Percentiles rank a stretch among this genome's conserved stretches.
Evolutionary conservation across 2,329 filamentous ascomycete genomes (phyloP).

Genomic region (Cytospora piceae): DNA sequence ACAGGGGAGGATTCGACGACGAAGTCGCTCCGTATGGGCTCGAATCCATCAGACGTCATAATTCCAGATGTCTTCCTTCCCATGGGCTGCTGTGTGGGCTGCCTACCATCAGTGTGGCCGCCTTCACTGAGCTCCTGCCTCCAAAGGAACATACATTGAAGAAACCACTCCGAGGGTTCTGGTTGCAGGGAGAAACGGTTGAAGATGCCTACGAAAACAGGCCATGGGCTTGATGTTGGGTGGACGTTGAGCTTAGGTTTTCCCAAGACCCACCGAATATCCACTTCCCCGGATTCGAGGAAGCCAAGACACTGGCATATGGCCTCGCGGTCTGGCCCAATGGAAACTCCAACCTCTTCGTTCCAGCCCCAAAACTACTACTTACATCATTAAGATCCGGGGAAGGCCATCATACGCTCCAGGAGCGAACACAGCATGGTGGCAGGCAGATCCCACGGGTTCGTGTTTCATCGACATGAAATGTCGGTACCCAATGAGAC

Average conservation of each 20-base stretch:
- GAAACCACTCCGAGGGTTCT: neutral
- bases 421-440: neutral
- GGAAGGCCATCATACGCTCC: neutral
- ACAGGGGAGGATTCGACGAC: neutral
- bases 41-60: neutral
- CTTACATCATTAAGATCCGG: no score
- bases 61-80: no score
- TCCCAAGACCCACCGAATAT: neutral
- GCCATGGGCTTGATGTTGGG: neutral
- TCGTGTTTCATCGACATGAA: conserved; percentile 16
- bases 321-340: neutral
- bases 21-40: neutral
- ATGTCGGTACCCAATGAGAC: conserved; percentile 20
- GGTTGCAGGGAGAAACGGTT: neutral
- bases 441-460: neutral
- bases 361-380: neutral
- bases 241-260: conserved; percentile 10
- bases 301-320: conserved; percentile 9
- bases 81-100: no score
- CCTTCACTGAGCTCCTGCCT: neutral
- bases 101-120: neutral
- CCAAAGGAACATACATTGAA: neutral
- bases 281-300: conserved; percentile 14
- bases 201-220: neutral
- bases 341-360: neutral